phyloP scores from a whole-genome alignment of 176 grass and related monocot species.

The Puccinellia tenuiflora region DNA sequence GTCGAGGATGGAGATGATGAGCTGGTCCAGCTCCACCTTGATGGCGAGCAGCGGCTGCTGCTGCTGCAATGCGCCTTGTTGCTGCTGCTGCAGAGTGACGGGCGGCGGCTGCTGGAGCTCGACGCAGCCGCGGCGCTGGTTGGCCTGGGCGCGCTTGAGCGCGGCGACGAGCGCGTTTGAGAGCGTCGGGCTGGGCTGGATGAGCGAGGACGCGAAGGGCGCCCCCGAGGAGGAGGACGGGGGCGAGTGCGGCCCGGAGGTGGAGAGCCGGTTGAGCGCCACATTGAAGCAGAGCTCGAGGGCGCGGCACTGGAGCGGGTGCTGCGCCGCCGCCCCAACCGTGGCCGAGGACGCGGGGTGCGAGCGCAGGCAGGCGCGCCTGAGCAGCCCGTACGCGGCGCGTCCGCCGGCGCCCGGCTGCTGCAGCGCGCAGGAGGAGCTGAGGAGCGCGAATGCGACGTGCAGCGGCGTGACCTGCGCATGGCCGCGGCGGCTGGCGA shows the following conservation, averaged over 20 bases:
- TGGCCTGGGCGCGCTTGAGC: constrained; percentile 87
- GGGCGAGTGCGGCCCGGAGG: constrained; percentile 41
- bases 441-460: constrained; percentile 71
- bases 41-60: constrained; percentile 9
- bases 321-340: constrained; percentile 25
- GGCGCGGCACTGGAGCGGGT: constrained; percentile 75
- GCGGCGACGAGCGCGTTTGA: constrained; percentile 92
- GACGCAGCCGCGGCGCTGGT: constrained; percentile 86
- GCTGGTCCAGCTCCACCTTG: constrained; percentile 76
- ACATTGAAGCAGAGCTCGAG: constrained; percentile 97
- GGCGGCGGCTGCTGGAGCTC: constrained; percentile 53
- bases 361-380: constrained; percentile 68
- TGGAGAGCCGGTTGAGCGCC: constrained; percentile 73
- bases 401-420: neutral
- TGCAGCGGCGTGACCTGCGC: constrained; percentile 91
- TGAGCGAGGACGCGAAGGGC: constrained; percentile 37
- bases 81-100: neutral
- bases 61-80: neutral
- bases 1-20: constrained; percentile 80
- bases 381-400: constrained; percentile 44
- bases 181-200: constrained; percentile 63
- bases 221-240: neutral
- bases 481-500: constrained; percentile 69
- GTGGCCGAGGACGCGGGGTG: constrained; percentile 38
- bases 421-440: constrained; percentile 21